Base-by-base conservation (phyloP, 1,284 basidiomycete genomes). In the Phlebopus sp. region DNA sequence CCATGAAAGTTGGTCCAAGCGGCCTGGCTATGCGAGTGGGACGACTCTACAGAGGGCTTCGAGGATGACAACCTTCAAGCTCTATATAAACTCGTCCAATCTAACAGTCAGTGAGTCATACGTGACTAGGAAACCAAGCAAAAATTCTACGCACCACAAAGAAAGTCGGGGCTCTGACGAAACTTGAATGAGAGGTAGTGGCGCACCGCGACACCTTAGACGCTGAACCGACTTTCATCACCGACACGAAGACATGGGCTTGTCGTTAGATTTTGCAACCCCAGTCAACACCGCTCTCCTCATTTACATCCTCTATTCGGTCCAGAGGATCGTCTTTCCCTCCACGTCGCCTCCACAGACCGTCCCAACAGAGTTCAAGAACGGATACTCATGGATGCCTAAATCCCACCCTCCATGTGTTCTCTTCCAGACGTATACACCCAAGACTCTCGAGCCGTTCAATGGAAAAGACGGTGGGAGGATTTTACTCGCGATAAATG, bases 341-440 rank as follows among this genome's bases (percentile, higher is more conserved):
- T 70, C 81, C 15, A 69, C 73, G 21, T 69, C 75, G 5, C 69
- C 67, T 21, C 73, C 78, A 1, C 70, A 71, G 37, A 67, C 60
- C 5, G 65, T 82, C 11, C 84, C 87, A 2, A 70, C 73, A 51
- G 85, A 89, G 58, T 90, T 88, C 75, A 84, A 86, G 62, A 71
- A 80, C 9, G 79, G 81, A 2, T 94, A 95, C 74, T 87, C 90
- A 58, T 93, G 90, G 91, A 80, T 90, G 74, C 88, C 92, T 2
- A 80, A 82, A 55, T 64, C 78, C 1, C 91, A 94, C 59, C 85
- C 89, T 2, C 82, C 86, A 2, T 86, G 86, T 0, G 74, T 90
- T 15, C 69, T 91, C 18, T 91, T 81, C 69, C 77, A 82, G 63
- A 81, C 79, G 1, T 95, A 84, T 63, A 93, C 86, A 0, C 82